These are phyloP conservation scores for Lachnellula hyalina DNA, from an alignment of 2,329 filamentous ascomycete species.

Conservation along the genomic window DNA sequence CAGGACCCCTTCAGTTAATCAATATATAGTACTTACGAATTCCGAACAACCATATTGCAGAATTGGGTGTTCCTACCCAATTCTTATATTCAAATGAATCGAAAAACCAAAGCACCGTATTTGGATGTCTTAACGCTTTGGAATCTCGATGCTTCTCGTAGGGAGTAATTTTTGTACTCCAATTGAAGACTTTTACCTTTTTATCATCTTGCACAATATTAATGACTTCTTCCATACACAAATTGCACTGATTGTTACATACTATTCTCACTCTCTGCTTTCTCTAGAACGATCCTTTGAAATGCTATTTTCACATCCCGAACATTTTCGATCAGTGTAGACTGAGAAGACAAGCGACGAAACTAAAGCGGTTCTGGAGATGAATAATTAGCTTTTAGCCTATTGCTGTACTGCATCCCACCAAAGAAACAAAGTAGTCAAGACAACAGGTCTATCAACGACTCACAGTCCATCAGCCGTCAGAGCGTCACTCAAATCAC, in stretches of 20 bases:
- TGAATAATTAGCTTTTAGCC: too few species aligned
- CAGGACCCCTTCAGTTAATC: too few species aligned
- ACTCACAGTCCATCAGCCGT: neutral
- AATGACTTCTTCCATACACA: too few species aligned
- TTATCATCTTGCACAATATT: neutral
- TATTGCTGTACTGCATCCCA: too few species aligned
- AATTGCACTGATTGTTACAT: too few species aligned
- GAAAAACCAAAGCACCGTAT: constrained; percentile 16
- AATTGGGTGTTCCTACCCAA: constrained; percentile 4
- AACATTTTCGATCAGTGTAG: too few species aligned
- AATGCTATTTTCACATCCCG: too few species aligned
- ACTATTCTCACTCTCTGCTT: too few species aligned
- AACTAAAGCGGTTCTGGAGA: too few species aligned
- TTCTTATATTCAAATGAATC: constrained; percentile 11
- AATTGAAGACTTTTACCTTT: neutral
- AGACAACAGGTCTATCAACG: too few species aligned
- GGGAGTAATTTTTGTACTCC: neutral
- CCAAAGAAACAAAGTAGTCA: too few species aligned
- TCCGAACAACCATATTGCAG: constrained; percentile 18
- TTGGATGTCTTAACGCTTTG: neutral
- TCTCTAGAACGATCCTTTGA: neutral
- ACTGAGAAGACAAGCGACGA: too few species aligned
- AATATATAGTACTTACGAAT: constrained; percentile 16
- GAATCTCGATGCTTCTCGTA: neutral
- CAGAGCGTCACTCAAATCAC: constrained; percentile 10